Conservation (phyloP, 345 rosid genomes). For the Iberis pinnata region DNA sequence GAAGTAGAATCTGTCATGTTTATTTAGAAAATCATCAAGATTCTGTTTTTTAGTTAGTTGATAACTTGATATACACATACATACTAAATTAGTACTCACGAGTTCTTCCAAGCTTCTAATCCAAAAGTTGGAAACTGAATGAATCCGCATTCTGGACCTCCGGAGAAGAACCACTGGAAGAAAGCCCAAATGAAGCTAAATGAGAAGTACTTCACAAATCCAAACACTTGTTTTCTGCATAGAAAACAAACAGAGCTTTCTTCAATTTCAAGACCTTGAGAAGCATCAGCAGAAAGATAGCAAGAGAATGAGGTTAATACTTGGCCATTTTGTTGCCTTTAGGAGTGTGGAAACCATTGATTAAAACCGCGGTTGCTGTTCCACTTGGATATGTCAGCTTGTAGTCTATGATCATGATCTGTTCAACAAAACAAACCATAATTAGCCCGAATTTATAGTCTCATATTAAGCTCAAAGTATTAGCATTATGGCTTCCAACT, state of each 20-base stretch:
- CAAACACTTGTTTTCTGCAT: slow-evolving; percentile 71
- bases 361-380: slow-evolving; percentile 86
- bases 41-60: background rate
- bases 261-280: background rate
- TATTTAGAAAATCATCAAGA: slow-evolving; percentile 23
- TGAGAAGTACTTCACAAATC: slow-evolving; percentile 58
- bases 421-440: slow-evolving; percentile 4
- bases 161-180: slow-evolving; percentile 81
- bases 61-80: background rate
- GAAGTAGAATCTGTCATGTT: slow-evolving; percentile 67
- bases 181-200: slow-evolving; percentile 73
- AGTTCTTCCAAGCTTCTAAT: slow-evolving; percentile 51
- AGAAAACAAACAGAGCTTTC: background rate
- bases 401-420: slow-evolving; percentile 91
- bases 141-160: slow-evolving; percentile 51
- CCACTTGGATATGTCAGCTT: slow-evolving; percentile 78
- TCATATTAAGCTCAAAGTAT: no score
- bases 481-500: no score
- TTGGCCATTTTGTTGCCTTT: slow-evolving; percentile 64
- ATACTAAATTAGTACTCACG: slow-evolving; percentile 35
- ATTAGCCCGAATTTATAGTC: no score
- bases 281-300: background rate
- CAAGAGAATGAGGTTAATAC: slow-evolving; percentile 33
- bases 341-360: slow-evolving; percentile 81
- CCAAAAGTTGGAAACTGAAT: slow-evolving; percentile 78